Conservation (phyloP, 139 green algal genomes). For the Spirogloea muscicola region DNA sequence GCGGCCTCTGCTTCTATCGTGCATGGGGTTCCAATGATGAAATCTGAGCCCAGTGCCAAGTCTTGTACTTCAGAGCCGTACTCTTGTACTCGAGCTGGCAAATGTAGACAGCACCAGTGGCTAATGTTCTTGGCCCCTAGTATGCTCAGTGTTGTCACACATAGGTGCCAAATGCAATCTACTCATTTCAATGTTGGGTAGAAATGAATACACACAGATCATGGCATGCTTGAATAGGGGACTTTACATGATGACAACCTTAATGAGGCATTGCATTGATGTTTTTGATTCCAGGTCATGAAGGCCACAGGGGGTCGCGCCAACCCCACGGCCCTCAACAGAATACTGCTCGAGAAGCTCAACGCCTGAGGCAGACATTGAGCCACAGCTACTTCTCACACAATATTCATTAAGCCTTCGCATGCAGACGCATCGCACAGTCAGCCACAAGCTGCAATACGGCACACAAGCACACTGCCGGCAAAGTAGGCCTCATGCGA, state of each 20-base stretch:
- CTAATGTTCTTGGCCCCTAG: not conserved
- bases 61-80: not conserved
- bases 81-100: not conserved
- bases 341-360: slow-evolving; percentile 55
- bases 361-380: not conserved
- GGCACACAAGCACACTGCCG: not conserved
- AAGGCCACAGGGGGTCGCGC: slow-evolving; percentile 40
- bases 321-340: slow-evolving; percentile 45
- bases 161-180: too few relatives aligned
- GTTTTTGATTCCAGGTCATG: slow-evolving; percentile 30
- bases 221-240: not conserved
- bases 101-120: not conserved
- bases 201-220: not conserved
- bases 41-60: too few relatives aligned
- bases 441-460: not conserved
- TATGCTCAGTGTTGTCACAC: not conserved
- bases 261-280: not conserved
- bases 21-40: not conserved
- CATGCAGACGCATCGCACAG: not conserved
- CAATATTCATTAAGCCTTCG: not conserved
- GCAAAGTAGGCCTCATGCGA: not conserved
- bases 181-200: not conserved
- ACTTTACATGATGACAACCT: not conserved
- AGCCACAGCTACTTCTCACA: not conserved
- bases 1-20: not conserved